phyloP scores from a whole-genome alignment of 495 filamentous ascomycete genomes.

The Podospora pseudoanserina region DNA sequence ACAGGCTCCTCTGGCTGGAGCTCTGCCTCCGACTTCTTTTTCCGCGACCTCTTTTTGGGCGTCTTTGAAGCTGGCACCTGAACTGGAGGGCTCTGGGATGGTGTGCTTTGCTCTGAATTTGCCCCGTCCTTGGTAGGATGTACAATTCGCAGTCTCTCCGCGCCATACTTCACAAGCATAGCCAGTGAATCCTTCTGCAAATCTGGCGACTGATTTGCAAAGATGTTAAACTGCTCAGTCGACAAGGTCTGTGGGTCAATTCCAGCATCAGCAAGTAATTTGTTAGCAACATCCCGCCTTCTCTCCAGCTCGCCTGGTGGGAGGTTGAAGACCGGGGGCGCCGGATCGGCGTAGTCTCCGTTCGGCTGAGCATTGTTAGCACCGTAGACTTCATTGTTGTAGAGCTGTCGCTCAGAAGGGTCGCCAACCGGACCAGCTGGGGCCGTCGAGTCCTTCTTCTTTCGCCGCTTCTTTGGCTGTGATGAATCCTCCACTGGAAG shows the following conservation, averaged over 20 bases:
- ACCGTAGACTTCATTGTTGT: conserved; percentile 16
- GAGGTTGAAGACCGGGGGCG: conserved; percentile 35
- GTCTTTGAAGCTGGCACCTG: conserved; percentile 8
- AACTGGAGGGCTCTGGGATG: conserved; percentile 12
- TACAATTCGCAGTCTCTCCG: conserved; percentile 45
- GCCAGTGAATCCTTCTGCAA: conserved; percentile 43
- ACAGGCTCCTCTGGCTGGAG: conserved; percentile 16
- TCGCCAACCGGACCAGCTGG: conserved; percentile 16
- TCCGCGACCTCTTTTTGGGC: conserved; percentile 26
- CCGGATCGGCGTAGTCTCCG: conserved; percentile 14
- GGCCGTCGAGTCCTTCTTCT: conserved; percentile 28
- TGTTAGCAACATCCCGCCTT: conserved; percentile 39
- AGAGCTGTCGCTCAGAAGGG: conserved; percentile 14
- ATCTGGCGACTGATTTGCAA: conserved; percentile 47
- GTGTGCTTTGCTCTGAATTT: conserved; percentile 25
- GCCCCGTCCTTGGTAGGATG: conserved; percentile 36
- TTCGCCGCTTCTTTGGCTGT: conserved; percentile 29
- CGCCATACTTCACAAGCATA: conserved; percentile 45
- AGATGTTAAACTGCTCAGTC: conserved; percentile 48
- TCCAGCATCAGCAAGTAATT: conserved; percentile 33
- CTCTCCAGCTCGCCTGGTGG: conserved; percentile 42
- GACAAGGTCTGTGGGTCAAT: conserved; percentile 44
- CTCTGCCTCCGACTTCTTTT: conserved; percentile 29
- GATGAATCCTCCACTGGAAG: conserved; percentile 23
- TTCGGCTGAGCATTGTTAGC: conserved; percentile 2